Percentiles rank a stretch among this genome's conserved stretches.
Conservation (phyloP, 129 eudicot species). For the carrot (Daucus carota) region DNA sequence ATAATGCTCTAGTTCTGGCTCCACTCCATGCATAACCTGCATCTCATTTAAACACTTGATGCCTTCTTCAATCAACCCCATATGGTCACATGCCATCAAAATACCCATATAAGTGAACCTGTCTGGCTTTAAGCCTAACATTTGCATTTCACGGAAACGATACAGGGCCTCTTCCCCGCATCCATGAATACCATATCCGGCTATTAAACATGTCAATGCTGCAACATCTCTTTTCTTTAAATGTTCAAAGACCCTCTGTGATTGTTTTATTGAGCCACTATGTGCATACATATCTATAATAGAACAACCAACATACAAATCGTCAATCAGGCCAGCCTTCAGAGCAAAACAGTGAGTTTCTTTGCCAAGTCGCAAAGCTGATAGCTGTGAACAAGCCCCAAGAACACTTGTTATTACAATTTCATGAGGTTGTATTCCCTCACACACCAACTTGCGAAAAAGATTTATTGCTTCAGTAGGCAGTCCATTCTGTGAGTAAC, state of each 20-base stretch:
- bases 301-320: slow-evolving; percentile 27
- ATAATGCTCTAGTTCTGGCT: slow-evolving; percentile 57
- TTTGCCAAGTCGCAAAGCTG: slow-evolving; percentile 44
- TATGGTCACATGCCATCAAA: slow-evolving; percentile 53
- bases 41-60: slow-evolving; percentile 32
- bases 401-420: slow-evolving; percentile 35
- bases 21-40: slow-evolving; percentile 31
- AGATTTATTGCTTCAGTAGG: slow-evolving; percentile 36
- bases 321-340: slow-evolving; percentile 30
- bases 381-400: slow-evolving; percentile 50
- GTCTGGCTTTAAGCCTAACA: slow-evolving; percentile 39
- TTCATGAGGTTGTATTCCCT: slow-evolving; percentile 33
- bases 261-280: slow-evolving; percentile 40
- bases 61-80: slow-evolving; percentile 50
- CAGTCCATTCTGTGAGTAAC: slow-evolving; percentile 37
- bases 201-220: slow-evolving; percentile 47
- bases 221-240: slow-evolving; percentile 29
- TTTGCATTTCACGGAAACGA: slow-evolving; percentile 38
- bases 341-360: slow-evolving; percentile 45
- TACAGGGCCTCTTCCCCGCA: slow-evolving; percentile 29
- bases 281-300: slow-evolving; percentile 65
- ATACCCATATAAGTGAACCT: slow-evolving; percentile 41
- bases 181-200: slow-evolving; percentile 61
- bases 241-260: slow-evolving; percentile 34
- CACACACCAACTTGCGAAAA: slow-evolving; percentile 26